Evolutionary conservation across 495 filamentous ascomycete genomes (phyloP).

Genomic region (Tuber borchii): DNA sequence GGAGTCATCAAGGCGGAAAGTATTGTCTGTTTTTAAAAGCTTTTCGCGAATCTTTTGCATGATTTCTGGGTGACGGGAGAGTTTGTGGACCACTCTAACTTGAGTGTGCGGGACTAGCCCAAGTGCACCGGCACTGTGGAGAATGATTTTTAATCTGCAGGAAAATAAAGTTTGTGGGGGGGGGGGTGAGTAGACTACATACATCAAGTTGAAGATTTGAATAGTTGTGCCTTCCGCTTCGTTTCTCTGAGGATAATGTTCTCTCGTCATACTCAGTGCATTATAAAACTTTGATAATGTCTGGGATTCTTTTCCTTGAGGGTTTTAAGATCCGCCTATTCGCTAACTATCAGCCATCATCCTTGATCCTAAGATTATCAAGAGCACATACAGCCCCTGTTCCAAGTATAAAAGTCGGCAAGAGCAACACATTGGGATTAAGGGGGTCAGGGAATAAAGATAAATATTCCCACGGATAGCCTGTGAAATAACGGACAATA

Average conservation of each 20-base stretch:
- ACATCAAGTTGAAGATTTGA: slow-evolving; percentile 38
- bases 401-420: not conserved
- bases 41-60: slow-evolving; percentile 31
- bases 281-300: slow-evolving; percentile 30
- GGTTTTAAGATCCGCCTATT: slow-evolving; percentile 29
- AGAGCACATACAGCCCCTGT: not conserved
- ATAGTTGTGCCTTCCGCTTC: slow-evolving; percentile 27
- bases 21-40: slow-evolving; percentile 12
- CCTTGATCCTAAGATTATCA: not conserved
- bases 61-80: slow-evolving; percentile 17
- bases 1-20: slow-evolving; percentile 20
- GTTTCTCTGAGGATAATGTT: slow-evolving; percentile 25
- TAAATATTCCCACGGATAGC: slow-evolving; percentile 29
- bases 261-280: slow-evolving; percentile 29
- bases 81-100: slow-evolving; percentile 13
- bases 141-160: slow-evolving; percentile 6
- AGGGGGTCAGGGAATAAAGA: slow-evolving; percentile 28
- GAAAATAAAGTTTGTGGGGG: not conserved
- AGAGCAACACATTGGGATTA: slow-evolving; percentile 10
- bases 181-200: not conserved
- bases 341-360: not conserved
- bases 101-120: slow-evolving; percentile 28
- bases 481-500: slow-evolving; percentile 26
- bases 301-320: slow-evolving; percentile 20
- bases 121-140: slow-evolving; percentile 25